Evolutionary conservation across 1,284 basidiomycete genomes (phyloP).

Genomic region (Cutaneotrichosporon dermatis): DNA sequence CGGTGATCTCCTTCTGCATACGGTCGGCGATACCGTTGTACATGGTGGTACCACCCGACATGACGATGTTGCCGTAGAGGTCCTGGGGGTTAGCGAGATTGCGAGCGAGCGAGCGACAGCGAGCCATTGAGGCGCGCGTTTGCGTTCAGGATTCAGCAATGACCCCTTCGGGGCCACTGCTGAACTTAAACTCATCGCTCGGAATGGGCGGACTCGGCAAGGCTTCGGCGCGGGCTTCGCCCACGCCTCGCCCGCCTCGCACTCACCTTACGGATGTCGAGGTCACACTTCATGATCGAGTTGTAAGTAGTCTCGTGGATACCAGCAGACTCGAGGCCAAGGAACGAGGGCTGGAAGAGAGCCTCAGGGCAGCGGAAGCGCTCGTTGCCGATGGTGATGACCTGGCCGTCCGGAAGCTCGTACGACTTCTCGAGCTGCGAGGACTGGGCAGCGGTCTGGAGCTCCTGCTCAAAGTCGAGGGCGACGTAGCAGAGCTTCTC

Average conservation of each 20-base stretch:
- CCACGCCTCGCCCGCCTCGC: too few species aligned
- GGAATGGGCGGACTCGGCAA: too few species aligned
- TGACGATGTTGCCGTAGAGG: constrained; percentile 58
- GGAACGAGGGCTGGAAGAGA: constrained; percentile 91
- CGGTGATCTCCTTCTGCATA: constrained; percentile 95
- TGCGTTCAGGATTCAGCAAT: too few species aligned
- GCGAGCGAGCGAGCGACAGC: too few species aligned
- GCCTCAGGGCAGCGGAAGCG: constrained; percentile 96
- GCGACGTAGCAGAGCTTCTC: constrained; percentile 98
- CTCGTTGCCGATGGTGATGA: constrained; percentile 95
- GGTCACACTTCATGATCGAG: constrained; percentile 68
- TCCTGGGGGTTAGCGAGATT: constrained; percentile 7
- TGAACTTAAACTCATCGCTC: too few species aligned
- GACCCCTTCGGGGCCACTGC: too few species aligned
- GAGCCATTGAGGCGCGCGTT: too few species aligned
- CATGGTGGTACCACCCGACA: constrained; percentile 96
- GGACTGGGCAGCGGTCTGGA: constrained; percentile 86
- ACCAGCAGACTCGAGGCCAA: constrained; percentile 88
- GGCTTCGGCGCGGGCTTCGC: too few species aligned
- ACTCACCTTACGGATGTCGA: constrained; percentile 46
- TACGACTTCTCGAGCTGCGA: constrained; percentile 92
- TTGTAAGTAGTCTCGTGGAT: constrained; percentile 97
- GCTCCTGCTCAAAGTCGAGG: constrained; percentile 93
- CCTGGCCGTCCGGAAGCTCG: constrained; percentile 93
- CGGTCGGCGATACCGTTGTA: constrained; percentile 95